phyloP scores from a whole-genome alignment of 768 basidiomycete species.

The Mycena vitilis region DNA sequence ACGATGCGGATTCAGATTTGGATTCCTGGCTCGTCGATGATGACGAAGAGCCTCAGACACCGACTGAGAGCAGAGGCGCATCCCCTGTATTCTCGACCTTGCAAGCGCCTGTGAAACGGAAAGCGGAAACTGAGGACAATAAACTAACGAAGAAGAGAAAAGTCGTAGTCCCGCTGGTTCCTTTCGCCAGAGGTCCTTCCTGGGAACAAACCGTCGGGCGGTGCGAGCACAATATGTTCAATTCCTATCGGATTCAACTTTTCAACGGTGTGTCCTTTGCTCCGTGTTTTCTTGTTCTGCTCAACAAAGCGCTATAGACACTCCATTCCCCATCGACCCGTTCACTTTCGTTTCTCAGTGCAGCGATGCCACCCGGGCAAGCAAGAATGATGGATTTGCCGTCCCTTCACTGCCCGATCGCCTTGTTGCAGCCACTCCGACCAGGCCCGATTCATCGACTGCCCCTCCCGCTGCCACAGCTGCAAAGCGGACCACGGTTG shows the following conservation, averaged over 20 bases:
- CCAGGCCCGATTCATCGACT: slow-evolving; percentile 29
- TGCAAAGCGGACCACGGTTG: slow-evolving; percentile 39
- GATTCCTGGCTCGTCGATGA: slow-evolving; percentile 86
- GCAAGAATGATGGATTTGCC: slow-evolving; percentile 53
- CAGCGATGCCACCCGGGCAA: slow-evolving; percentile 51
- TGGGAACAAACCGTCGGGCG: slow-evolving; percentile 80
- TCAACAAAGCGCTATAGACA: slow-evolving; percentile 59
- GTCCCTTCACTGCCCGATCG: slow-evolving; percentile 60
- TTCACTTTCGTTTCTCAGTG: slow-evolving; percentile 75
- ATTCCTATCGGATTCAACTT: slow-evolving; percentile 79
- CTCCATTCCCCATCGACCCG: slow-evolving; percentile 79
- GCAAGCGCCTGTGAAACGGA: slow-evolving; percentile 64
- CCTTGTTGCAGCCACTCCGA: slow-evolving; percentile 37
- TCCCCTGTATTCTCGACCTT: slow-evolving; percentile 26
- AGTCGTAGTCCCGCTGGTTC: slow-evolving; percentile 81
- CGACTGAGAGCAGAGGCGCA: slow-evolving; percentile 10
- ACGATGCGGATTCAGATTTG: slow-evolving; percentile 78
- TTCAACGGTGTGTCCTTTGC: slow-evolving; percentile 77
- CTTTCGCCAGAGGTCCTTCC: slow-evolving; percentile 84
- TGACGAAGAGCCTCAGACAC: slow-evolving; percentile 64
- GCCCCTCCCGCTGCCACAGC: slow-evolving; percentile 31
- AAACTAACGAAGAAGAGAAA: slow-evolving; percentile 77
- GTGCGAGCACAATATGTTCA: slow-evolving; percentile 77
- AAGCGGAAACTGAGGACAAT: slow-evolving; percentile 64
- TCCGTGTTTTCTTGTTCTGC: slow-evolving; percentile 2